Conservation (phyloP, 2,329 filamentous ascomycete species). For the Colletotrichum tropicale region DNA sequence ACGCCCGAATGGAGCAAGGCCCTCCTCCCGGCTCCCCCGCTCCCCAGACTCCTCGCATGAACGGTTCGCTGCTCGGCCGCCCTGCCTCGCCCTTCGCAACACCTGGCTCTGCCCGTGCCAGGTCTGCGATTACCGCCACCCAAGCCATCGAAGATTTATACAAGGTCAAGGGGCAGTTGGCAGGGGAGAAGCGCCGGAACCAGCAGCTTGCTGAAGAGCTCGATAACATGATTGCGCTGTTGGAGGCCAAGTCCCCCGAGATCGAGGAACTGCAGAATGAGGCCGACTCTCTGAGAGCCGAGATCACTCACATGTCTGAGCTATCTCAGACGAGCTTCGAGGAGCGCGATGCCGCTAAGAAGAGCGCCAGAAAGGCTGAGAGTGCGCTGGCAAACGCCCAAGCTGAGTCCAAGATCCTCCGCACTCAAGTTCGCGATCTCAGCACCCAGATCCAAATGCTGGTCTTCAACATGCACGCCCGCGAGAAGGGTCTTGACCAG, state of each 20-base stretch:
- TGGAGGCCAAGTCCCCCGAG: slow-evolving; percentile 87
- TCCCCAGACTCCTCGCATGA: slow-evolving; percentile 66
- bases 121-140: slow-evolving; percentile 61
- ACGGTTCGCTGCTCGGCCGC: slow-evolving; percentile 58
- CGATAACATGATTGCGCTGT: slow-evolving; percentile 82
- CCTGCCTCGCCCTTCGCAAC: slow-evolving; percentile 67
- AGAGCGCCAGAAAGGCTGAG: slow-evolving; percentile 79
- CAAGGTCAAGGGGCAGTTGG: slow-evolving; percentile 74
- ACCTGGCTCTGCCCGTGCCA: slow-evolving; percentile 61
- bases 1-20: slow-evolving; percentile 50
- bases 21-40: slow-evolving; percentile 46
- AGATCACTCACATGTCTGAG: slow-evolving; percentile 84
- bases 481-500: slow-evolving; percentile 77
- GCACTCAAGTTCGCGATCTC: slow-evolving; percentile 86
- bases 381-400: slow-evolving; percentile 68
- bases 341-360: slow-evolving; percentile 79
- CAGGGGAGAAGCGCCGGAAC: slow-evolving; percentile 74
- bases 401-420: slow-evolving; percentile 78
- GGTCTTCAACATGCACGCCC: slow-evolving; percentile 82
- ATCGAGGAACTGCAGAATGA: slow-evolving; percentile 85
- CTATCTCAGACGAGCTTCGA: slow-evolving; percentile 82
- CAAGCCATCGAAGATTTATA: slow-evolving; percentile 69
- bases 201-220: slow-evolving; percentile 77
- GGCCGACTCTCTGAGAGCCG: slow-evolving; percentile 77
- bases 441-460: slow-evolving; percentile 91